Percentiles rank a stretch among this genome's conserved stretches.
Evolutionary conservation across 1,139 yeast genomes (phyloP).

Genomic region (Suhomyces ambrosiae): DNA sequence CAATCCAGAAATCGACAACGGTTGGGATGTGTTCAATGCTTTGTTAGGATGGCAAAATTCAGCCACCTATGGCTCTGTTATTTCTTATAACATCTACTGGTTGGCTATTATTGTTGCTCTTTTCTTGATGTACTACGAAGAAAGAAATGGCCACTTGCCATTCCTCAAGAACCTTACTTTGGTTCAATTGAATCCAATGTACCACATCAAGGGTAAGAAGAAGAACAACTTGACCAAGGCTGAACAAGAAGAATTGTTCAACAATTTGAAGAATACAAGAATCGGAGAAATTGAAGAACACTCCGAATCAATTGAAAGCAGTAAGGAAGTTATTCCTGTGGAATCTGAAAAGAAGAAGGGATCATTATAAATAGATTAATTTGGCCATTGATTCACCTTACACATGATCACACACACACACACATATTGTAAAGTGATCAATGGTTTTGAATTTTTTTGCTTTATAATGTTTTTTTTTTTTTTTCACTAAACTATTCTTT

Average conservation of each 20-base stretch:
- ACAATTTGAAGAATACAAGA: conserved; percentile 20
- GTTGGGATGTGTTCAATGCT: conserved; percentile 96
- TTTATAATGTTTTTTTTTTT: not conserved
- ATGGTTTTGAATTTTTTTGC: too few relatives aligned
- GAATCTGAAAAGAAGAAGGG: conserved; percentile 10
- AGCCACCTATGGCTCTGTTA: conserved; percentile 30
- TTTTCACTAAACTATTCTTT: conserved; percentile 1
- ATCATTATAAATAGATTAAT: conserved; percentile 1
- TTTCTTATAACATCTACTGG: conserved; percentile 30
- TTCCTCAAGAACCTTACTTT: conserved; percentile 22
- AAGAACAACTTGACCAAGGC: conserved; percentile 21
- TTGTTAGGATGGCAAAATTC: conserved; percentile 33
- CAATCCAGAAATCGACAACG: conserved; percentile 85
- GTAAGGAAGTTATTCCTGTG: conserved; percentile 12
- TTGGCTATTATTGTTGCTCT: conserved; percentile 21
- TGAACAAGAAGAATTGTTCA: conserved; percentile 26
- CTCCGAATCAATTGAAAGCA: conserved; percentile 12
- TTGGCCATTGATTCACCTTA: not conserved
- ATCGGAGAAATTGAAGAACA: conserved; percentile 14
- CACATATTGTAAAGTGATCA: conserved; percentile 1
- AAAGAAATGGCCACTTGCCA: conserved; percentile 30
- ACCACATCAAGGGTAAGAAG: conserved; percentile 30
- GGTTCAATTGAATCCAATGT: conserved; percentile 28
- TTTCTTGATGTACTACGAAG: conserved; percentile 26
- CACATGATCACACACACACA: conserved; percentile 16